A percentile compares a stretch with the other conserved stretches of the same genome.
These are phyloP conservation scores for Chaetomium globosum DNA, from an alignment of 2,329 filamentous ascomycete genomes.

Conservation along the genomic window DNA sequence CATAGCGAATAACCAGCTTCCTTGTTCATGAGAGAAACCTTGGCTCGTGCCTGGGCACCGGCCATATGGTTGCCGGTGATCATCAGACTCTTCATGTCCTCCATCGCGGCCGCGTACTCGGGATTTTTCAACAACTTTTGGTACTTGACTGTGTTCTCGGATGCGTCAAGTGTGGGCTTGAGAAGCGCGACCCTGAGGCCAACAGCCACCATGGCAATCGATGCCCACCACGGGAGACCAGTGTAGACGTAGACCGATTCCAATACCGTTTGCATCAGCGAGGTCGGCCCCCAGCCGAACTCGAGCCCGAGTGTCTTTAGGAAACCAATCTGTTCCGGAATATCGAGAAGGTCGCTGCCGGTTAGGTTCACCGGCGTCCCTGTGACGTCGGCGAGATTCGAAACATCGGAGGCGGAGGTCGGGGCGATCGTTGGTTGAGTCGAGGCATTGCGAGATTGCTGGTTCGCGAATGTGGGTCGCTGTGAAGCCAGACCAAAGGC, in stretches of 20 bases:
- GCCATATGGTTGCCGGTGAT: constrained; percentile 51
- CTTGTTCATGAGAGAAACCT: constrained; percentile 56
- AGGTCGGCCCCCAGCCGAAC: constrained; percentile 79
- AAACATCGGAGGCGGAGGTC: constrained; percentile 22
- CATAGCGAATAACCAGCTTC: constrained; percentile 56
- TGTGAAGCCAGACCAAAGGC: constrained; percentile 29
- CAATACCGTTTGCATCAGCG: constrained; percentile 71
- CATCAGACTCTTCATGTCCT: constrained; percentile 53
- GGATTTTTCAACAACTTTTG: constrained; percentile 59
- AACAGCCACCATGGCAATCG: constrained; percentile 68
- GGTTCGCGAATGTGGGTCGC: constrained; percentile 28
- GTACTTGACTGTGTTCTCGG: constrained; percentile 65
- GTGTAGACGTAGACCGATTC: constrained; percentile 80
- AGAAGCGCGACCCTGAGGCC: constrained; percentile 67
- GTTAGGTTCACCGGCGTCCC: constrained; percentile 41
- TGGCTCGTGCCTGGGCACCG: constrained; percentile 50
- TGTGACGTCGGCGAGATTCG: constrained; percentile 25
- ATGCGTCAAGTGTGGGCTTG: constrained; percentile 63
- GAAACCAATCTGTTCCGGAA: constrained; percentile 79
- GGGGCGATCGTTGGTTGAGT: constrained; percentile 31
- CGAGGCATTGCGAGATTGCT: constrained; percentile 38
- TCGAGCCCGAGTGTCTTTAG: constrained; percentile 81
- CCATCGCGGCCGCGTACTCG: constrained; percentile 54
- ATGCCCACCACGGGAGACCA: constrained; percentile 80
- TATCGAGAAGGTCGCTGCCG: constrained; percentile 54